A percentile compares a stretch with the other conserved stretches of the same genome.
These are phyloP conservation scores for Sinapis alba DNA, from an alignment of 441 rosid species.

Conservation along the genomic window DNA sequence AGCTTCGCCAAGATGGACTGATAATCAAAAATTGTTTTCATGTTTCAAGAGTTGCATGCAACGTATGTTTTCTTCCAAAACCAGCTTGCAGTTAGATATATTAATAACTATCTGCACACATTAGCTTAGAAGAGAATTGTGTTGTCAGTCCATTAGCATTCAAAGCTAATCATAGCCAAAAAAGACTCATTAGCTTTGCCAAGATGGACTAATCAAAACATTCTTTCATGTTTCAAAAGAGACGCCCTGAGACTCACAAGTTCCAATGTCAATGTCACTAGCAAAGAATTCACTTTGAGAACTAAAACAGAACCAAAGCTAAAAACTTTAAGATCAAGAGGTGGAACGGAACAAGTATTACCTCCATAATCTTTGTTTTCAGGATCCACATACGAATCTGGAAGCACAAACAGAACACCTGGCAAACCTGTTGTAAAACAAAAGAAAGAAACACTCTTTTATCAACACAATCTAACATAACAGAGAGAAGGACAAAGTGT, in stretches of 20 bases:
- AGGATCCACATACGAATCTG: no score
- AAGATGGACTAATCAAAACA: constrained; percentile 31
- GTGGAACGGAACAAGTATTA: constrained; percentile 38
- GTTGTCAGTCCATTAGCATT: constrained; percentile 57
- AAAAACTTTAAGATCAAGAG: background rate
- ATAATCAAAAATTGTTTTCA: constrained; percentile 6
- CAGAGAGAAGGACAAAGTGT: background rate
- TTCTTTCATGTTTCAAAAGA: background rate
- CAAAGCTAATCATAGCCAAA: constrained; percentile 54
- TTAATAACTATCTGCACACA: constrained; percentile 29
- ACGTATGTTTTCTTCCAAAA: constrained; percentile 17
- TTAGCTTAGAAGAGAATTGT: constrained; percentile 20
- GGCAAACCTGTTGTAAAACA: constrained; percentile 60
- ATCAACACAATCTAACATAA: background rate
- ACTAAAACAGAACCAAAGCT: background rate
- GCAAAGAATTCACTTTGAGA: constrained; percentile 2
- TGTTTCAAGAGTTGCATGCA: background rate
- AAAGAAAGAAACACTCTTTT: background rate
- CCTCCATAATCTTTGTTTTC: constrained; percentile 95
- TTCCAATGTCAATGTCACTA: background rate
- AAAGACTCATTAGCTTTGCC: constrained; percentile 32
- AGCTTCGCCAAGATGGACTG: constrained; percentile 23
- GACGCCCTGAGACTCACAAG: background rate
- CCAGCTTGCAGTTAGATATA: constrained; percentile 18
- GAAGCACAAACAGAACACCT: no score